Evolutionary conservation across 306 rosid genomes (phyloP), one percentile per base, ranked within the genome.

Genomic region (Boehmeria nivea): DNA sequence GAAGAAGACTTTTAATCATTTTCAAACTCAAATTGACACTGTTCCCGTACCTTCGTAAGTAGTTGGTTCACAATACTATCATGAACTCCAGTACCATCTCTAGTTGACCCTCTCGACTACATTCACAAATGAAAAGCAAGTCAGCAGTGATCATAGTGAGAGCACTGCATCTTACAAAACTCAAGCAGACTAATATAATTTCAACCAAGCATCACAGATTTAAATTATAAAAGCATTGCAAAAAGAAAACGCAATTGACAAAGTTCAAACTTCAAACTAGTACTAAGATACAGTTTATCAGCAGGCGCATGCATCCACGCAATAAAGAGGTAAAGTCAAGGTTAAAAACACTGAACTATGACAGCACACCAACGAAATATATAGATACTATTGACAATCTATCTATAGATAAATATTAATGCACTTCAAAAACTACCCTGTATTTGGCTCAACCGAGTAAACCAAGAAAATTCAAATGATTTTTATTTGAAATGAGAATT

Each of bases 11-110:
- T 25, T 33, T 63, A 14, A 20, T 56, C 40, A 37, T 37, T 49
- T 27, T 40, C 17, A 25, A 21, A 71, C 59, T 25, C 0, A 54
- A 46, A 43, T 22, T 50, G 64, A 38, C 43, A 60, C 62, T 36
- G 25, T 61, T 38, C 36, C 54, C 85, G 21, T 51, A 87, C 99
- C 99, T 93, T 93, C 8, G 99, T 93, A 60, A 93, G 96, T 73
- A 93, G 89, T 76, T 93, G 99, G 69, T 93, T 93, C 70, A 93
- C 99, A 69, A 93, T 87, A 70, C 99, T 85, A 55, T 93, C 99
- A 72, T 85, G 99, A 75, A 93, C 99, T 66, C 99, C 99, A 4
- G 99, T 87, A 52, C 99, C 95, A 74, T 93, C 99, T 70, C 88
- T 74, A 54, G 99, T 93, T 15, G 99, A 93, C 60, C 99, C 99